Percentiles rank a stretch among this genome's conserved stretches.
phyloP scores from a whole-genome alignment of 768 basidiomycete species.

The Boletus edulis region DNA sequence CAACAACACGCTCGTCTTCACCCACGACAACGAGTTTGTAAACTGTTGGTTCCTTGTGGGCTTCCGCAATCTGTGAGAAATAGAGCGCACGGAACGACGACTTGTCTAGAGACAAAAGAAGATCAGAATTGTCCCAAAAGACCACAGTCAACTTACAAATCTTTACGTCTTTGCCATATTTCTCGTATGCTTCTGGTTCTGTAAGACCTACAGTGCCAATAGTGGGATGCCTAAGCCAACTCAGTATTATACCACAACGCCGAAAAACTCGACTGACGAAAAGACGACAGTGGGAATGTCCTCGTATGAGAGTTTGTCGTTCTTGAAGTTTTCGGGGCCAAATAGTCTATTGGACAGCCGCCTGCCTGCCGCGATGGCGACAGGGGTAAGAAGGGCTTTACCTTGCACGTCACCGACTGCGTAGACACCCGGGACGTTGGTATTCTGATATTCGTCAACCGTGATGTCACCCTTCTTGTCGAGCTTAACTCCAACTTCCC shows the following conservation, averaged over 20 bases:
- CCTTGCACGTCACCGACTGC: conserved; percentile 93
- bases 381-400: conserved; percentile 91
- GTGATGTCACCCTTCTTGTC: conserved; percentile 80
- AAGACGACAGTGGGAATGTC: conserved; percentile 96
- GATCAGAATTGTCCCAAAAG: background rate
- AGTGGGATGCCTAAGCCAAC: conserved; percentile 72
- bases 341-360: conserved; percentile 87
- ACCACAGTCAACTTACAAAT: conserved; percentile 61
- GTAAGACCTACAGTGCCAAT: conserved; percentile 96
- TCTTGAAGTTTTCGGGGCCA: conserved; percentile 80
- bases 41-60: conserved; percentile 92
- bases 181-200: conserved; percentile 83
- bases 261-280: conserved; percentile 58
- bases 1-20: conserved; percentile 93
- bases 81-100: conserved; percentile 82
- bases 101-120: conserved; percentile 52
- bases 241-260: conserved; percentile 6
- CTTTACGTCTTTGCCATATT: conserved; percentile 88
- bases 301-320: conserved; percentile 84
- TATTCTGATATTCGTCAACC: conserved; percentile 91
- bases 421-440: conserved; percentile 64
- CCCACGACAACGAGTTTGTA: conserved; percentile 91
- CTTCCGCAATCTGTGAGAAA: conserved; percentile 86
- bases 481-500: conserved; percentile 71
- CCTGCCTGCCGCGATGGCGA: conserved; percentile 95